Conservation (phyloP, 177 flowering plant species). For the Tripterygium wilfordii region DNA sequence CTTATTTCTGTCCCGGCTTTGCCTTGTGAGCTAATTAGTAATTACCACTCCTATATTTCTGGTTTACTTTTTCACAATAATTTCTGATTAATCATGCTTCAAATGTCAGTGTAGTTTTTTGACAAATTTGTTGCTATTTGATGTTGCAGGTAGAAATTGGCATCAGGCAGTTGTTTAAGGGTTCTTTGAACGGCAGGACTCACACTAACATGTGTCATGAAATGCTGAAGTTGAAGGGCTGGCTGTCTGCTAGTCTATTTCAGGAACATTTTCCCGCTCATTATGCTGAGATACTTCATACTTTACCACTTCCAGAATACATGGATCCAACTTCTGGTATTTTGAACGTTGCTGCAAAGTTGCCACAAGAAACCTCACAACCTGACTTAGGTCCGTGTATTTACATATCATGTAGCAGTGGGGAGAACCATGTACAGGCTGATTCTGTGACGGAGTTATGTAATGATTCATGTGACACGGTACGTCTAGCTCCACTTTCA, state of each 20-base stretch:
- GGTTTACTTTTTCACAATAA: no score
- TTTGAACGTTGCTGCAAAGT: conserved; percentile 54
- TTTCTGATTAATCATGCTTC: no score
- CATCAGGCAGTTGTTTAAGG: conserved; percentile 39
- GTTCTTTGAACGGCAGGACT: conserved; percentile 39
- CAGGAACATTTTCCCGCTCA: conserved; percentile 54
- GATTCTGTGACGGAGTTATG: conserved; percentile 52
- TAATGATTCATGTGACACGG: conserved; percentile 59
- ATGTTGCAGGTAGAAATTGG: conserved; percentile 55
- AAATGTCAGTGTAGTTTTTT: not conserved
- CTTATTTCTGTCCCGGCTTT: no score
- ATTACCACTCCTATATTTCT: no score
- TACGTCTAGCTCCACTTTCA: conserved; percentile 17
- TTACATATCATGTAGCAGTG: conserved; percentile 42
- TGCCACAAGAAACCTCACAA: conserved; percentile 33
- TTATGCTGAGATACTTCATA: conserved; percentile 35
- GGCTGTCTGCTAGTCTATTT: conserved; percentile 54
- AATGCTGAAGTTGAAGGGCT: conserved; percentile 50
- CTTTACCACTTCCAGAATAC: conserved; percentile 70
- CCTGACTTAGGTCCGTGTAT: conserved; percentile 57
- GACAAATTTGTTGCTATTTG: not conserved
- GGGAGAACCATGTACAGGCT: conserved; percentile 44
- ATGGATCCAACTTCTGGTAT: conserved; percentile 55
- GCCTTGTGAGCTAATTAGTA: no score
- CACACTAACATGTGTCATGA: conserved; percentile 36